Percentiles rank a stretch among this genome's conserved stretches.
These are phyloP conservation scores for Arachis hypogaea DNA, from an alignment of 306 rosid genomes.

Conservation along the genomic window DNA sequence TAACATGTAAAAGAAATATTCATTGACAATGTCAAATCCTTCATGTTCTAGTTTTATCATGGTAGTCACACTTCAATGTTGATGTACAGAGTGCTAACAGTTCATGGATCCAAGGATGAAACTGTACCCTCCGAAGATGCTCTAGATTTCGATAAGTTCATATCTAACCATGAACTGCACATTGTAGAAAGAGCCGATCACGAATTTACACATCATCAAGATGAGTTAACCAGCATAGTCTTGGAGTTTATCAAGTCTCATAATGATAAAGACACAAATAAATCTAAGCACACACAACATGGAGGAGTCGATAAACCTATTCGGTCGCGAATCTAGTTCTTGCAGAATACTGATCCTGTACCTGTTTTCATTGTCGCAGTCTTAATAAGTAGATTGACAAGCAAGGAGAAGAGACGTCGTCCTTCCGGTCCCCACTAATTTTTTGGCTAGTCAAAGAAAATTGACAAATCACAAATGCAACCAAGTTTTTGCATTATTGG, in stretches of 20 bases:
- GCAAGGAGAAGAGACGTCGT: conserved; percentile 17
- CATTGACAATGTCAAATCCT: conserved; percentile 16
- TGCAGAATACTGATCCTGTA: conserved; percentile 17
- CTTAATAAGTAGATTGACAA: background rate
- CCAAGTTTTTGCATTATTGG: conserved; percentile 27
- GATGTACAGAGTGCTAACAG: conserved; percentile 72
- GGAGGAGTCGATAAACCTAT: conserved; percentile 38
- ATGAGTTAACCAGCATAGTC: conserved; percentile 61
- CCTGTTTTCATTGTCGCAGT: conserved; percentile 9
- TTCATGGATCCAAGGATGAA: conserved; percentile 87
- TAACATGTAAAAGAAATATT: conserved; percentile 18
- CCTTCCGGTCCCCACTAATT: background rate
- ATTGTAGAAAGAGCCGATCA: conserved; percentile 88
- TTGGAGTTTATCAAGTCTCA: conserved; percentile 58
- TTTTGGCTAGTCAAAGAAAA: background rate
- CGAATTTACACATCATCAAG: conserved; percentile 66
- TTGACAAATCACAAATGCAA: conserved; percentile 38
- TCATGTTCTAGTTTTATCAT: conserved; percentile 18
- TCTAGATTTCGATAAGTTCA: conserved; percentile 63
- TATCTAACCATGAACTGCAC: conserved; percentile 65
- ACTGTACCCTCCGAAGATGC: conserved; percentile 77
- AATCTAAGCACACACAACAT: conserved; percentile 32
- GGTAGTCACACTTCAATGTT: conserved; percentile 28
- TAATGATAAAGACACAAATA: conserved; percentile 36
- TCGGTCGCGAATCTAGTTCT: conserved; percentile 56